A percentile compares a stretch with the other conserved stretches of the same genome.
Conservation (phyloP, 1,284 basidiomycete genomes). For the Rhodofomes roseus region DNA sequence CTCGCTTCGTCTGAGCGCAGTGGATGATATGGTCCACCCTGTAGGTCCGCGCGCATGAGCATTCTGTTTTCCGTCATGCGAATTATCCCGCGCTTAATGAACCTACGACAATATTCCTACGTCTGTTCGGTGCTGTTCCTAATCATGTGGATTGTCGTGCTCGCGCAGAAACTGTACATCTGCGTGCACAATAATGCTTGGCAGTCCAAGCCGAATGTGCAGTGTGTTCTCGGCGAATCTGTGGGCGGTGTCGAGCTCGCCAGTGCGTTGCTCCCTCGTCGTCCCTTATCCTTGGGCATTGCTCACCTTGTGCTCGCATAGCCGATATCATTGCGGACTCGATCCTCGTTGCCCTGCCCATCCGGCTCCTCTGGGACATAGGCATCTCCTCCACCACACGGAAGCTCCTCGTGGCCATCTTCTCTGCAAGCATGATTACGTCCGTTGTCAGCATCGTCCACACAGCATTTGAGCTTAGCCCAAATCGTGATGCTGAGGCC, state of each 20-base stretch:
- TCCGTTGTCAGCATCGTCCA: slow-evolving; percentile 23
- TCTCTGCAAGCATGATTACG: slow-evolving; percentile 25
- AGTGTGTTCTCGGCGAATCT: slow-evolving; percentile 24
- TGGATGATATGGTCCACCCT: neutral
- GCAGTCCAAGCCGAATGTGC: slow-evolving; percentile 18
- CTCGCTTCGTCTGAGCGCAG: neutral
- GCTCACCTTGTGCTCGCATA: slow-evolving; percentile 1
- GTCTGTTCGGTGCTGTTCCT: slow-evolving; percentile 17
- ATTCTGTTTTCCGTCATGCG: slow-evolving; percentile 27
- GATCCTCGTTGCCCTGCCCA: slow-evolving; percentile 22
- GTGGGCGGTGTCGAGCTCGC: slow-evolving; percentile 24
- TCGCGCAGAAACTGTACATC: slow-evolving; percentile 21
- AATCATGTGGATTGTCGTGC: slow-evolving; percentile 22
- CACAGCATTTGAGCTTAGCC: slow-evolving; percentile 18
- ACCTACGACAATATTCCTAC: slow-evolving; percentile 16
- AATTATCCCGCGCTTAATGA: slow-evolving; percentile 24
- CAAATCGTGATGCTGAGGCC: slow-evolving; percentile 17
- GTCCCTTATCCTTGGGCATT: too few relatives aligned
- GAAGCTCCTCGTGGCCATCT: slow-evolving; percentile 22
- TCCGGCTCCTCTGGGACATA: slow-evolving; percentile 24
- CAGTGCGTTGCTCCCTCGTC: slow-evolving; percentile 17
- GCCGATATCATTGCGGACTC: slow-evolving; percentile 26
- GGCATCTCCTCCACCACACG: slow-evolving; percentile 14
- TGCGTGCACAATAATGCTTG: slow-evolving; percentile 23
- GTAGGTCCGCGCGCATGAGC: slow-evolving; percentile 28